These are phyloP conservation scores for Beauveria caledonica DNA, from an alignment of 2,329 filamentous ascomycete species.

Conservation along the genomic window DNA sequence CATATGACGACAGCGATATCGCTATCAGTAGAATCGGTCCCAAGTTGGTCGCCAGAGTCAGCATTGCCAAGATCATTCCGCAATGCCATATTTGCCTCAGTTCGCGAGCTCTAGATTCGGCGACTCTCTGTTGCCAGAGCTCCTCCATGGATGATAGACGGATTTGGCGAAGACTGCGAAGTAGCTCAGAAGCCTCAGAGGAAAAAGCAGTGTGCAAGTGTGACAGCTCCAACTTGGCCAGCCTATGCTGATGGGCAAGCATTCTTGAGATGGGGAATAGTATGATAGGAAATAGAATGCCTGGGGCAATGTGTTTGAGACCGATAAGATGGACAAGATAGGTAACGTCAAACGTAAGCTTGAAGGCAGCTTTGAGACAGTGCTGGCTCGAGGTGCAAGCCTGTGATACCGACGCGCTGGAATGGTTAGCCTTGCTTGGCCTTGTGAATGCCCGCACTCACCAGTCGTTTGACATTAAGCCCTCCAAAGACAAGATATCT, in stretches of 20 bases:
- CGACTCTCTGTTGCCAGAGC: slow-evolving; percentile 4
- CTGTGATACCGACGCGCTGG: neutral
- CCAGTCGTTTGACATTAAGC: slow-evolving; percentile 4
- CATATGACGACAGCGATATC: slow-evolving; percentile 7
- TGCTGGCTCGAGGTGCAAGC: neutral
- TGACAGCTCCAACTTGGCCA: neutral
- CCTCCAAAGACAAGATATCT: neutral
- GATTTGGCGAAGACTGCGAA: slow-evolving; percentile 12
- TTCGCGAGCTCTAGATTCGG: neutral
- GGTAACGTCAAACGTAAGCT: slow-evolving; percentile 7
- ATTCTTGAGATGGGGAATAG: slow-evolving; percentile 9
- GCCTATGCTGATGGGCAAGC: slow-evolving; percentile 5
- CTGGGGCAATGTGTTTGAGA: slow-evolving; percentile 6
- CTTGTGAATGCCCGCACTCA: neutral
- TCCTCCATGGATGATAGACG: slow-evolving; percentile 11
- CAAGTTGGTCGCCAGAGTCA: slow-evolving; percentile 4
- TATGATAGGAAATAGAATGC: neutral
- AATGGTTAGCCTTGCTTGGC: neutral
- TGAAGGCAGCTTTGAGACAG: slow-evolving; percentile 7
- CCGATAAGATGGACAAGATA: slow-evolving; percentile 11
- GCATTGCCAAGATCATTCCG: slow-evolving; percentile 3
- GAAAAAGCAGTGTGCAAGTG: slow-evolving; percentile 1
- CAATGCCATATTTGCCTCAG: slow-evolving; percentile 9
- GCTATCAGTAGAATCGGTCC: slow-evolving; percentile 9
- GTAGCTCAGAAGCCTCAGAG: slow-evolving; percentile 3